Percentiles rank a stretch among this genome's conserved stretches.
These are phyloP conservation scores for Vaccinium corymbosum DNA, from an alignment of 148 eudicot species.

Conservation along the genomic window DNA sequence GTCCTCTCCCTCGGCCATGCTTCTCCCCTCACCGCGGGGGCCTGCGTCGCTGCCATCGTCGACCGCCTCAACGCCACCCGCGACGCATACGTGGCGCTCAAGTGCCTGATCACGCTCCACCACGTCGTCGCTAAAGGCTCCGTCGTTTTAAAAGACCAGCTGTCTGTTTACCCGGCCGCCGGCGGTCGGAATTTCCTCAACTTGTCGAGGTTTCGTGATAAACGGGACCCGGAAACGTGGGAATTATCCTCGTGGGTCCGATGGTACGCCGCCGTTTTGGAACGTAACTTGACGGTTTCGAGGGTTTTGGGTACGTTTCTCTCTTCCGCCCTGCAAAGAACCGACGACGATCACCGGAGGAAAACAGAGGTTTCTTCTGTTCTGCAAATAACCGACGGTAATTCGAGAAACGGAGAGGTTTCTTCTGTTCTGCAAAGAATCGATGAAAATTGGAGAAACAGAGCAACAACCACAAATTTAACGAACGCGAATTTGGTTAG, in stretches of 20 bases:
- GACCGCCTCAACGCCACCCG: slow-evolving; percentile 41
- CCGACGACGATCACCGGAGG: neutral
- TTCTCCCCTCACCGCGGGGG: slow-evolving; percentile 25
- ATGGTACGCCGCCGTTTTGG: slow-evolving; percentile 56
- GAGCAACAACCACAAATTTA: neutral
- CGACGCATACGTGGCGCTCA: slow-evolving; percentile 54
- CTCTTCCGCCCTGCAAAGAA: neutral
- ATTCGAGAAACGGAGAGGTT: too few species aligned
- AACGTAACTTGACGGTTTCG: slow-evolving; percentile 23
- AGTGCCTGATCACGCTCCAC: slow-evolving; percentile 59
- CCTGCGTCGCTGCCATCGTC: slow-evolving; percentile 36
- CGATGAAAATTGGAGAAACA: neutral
- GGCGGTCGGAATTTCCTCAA: slow-evolving; percentile 31
- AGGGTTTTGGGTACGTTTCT: slow-evolving; percentile 19
- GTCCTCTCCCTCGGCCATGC: slow-evolving; percentile 28
- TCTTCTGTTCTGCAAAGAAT: neutral
- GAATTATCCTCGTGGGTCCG: slow-evolving; percentile 57
- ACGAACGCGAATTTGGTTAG: slow-evolving; percentile 21
- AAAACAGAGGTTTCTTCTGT: neutral
- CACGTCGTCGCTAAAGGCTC: slow-evolving; percentile 37
- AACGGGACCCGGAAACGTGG: slow-evolving; percentile 34
- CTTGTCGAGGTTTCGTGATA: slow-evolving; percentile 36
- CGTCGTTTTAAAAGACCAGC: slow-evolving; percentile 27
- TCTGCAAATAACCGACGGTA: neutral
- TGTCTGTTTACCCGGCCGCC: slow-evolving; percentile 15